A percentile compares a stretch with the other conserved stretches of the same genome.
phyloP scores from a whole-genome alignment of 2,329 filamentous ascomycete species.

The Colletotrichum lini region DNA sequence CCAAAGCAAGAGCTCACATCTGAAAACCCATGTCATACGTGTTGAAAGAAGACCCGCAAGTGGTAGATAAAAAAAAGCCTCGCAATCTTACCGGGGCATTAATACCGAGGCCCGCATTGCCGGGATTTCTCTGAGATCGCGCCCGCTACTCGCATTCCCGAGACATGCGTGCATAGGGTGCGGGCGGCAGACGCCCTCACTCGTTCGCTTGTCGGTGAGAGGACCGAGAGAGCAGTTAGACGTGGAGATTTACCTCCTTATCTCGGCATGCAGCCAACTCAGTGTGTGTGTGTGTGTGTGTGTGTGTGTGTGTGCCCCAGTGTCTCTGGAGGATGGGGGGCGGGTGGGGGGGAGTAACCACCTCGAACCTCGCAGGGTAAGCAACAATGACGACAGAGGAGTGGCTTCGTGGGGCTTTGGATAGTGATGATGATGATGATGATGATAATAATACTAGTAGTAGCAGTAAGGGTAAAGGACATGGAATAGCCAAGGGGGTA shows the following conservation, averaged over 20 bases:
- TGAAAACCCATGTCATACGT: too few species aligned
- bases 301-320: background rate
- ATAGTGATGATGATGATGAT: too few species aligned
- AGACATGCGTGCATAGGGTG: constrained; percentile 35
- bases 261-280: constrained; percentile 9
- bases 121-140: constrained; percentile 29
- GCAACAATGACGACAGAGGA: constrained; percentile 19
- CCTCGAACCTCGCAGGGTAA: constrained; percentile 34
- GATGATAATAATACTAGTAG: too few species aligned
- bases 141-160: constrained; percentile 33
- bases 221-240: background rate
- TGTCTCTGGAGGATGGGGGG: constrained; percentile 2
- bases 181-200: constrained; percentile 26
- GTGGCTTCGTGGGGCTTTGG: constrained; percentile 12
- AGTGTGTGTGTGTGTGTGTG: background rate
- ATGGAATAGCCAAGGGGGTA: background rate
- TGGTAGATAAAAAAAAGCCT: constrained; percentile 10
- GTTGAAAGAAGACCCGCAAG: background rate
- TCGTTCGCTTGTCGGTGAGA: constrained; percentile 28
- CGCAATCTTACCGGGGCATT: constrained; percentile 13
- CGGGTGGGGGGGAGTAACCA: constrained; percentile 4
- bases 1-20: too few species aligned
- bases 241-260: background rate
- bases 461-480: too few species aligned
- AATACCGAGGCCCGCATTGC: constrained; percentile 39